These are phyloP conservation scores for Tricholoma flavovirens DNA, from an alignment of 768 basidiomycete genomes.

Conservation along the genomic window DNA sequence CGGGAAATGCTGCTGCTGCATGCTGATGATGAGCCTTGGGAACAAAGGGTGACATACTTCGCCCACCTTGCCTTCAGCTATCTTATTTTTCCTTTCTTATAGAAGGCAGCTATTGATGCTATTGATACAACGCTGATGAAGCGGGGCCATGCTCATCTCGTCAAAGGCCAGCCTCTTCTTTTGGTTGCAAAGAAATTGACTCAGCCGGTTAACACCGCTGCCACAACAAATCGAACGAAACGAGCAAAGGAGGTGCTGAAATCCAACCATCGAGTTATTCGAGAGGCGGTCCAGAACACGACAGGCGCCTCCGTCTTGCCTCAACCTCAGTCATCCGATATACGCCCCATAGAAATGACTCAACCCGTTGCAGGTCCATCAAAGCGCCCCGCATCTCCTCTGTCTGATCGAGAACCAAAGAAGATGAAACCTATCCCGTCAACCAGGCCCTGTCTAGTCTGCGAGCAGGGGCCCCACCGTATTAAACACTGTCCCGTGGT, in stretches of 20 bases:
- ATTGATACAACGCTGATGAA: slow-evolving; percentile 61
- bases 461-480: slow-evolving; percentile 32
- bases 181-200: slow-evolving; percentile 31
- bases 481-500: slow-evolving; percentile 54
- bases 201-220: not conserved
- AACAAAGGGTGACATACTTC: slow-evolving; percentile 44
- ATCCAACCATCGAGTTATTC: not conserved
- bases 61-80: not conserved
- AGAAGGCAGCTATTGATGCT: slow-evolving; percentile 56
- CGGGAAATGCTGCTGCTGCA: slow-evolving; percentile 60
- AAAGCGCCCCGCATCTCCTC: slow-evolving; percentile 33
- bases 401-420: slow-evolving; percentile 18
- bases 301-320: not conserved
- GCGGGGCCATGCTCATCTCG: slow-evolving; percentile 51
- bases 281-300: not conserved
- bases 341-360: not conserved
- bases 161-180: slow-evolving; percentile 60
- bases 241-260: not conserved
- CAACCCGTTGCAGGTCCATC: slow-evolving; percentile 17
- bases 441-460: slow-evolving; percentile 40
- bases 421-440: slow-evolving; percentile 29
- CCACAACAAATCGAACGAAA: not conserved
- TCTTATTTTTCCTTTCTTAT: slow-evolving; percentile 6
- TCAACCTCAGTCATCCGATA: not conserved
- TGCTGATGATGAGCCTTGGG: slow-evolving; percentile 60